A percentile compares a stretch with the other conserved stretches of the same genome.
Evolutionary conservation across 2,329 filamentous ascomycete species (phyloP).

Genomic region (Chrysoporthe austroafricana): DNA sequence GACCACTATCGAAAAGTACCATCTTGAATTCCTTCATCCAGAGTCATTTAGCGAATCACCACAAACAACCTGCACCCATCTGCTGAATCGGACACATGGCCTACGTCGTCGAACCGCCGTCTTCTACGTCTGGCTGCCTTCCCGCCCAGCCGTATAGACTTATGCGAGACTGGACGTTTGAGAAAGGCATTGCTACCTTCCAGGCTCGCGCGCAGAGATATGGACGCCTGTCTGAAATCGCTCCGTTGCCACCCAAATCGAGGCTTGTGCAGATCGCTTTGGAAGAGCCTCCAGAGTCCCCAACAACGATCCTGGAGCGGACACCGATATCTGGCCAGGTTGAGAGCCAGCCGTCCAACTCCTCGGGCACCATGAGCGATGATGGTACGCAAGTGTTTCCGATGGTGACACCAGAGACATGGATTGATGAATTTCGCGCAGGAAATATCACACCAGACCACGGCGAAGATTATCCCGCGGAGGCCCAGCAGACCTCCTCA

Average conservation of each 20-base stretch:
- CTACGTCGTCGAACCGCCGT: background rate
- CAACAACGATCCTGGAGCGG: background rate
- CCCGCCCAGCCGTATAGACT: background rate
- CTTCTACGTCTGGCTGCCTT: background rate
- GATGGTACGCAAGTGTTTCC: too few species aligned
- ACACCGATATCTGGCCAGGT: background rate
- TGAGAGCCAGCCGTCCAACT: background rate
- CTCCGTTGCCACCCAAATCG: conserved; percentile 15
- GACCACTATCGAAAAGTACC: background rate
- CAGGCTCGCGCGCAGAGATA: conserved; percentile 10
- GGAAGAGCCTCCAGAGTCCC: background rate
- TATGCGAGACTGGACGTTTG: conserved; percentile 19
- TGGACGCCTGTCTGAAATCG: conserved; percentile 4
- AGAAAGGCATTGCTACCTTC: conserved; percentile 11
- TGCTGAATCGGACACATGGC: background rate
- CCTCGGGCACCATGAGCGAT: background rate
- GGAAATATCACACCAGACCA: background rate
- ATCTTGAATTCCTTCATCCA: background rate
- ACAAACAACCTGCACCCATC: background rate
- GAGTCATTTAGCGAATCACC: background rate
- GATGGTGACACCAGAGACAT: too few species aligned
- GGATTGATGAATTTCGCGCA: background rate
- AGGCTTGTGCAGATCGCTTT: conserved; percentile 5
- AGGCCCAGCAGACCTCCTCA: background rate
- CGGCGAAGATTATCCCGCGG: background rate